phyloP scores from a whole-genome alignment of 345 rosid genomes.

The Salix exigua region DNA sequence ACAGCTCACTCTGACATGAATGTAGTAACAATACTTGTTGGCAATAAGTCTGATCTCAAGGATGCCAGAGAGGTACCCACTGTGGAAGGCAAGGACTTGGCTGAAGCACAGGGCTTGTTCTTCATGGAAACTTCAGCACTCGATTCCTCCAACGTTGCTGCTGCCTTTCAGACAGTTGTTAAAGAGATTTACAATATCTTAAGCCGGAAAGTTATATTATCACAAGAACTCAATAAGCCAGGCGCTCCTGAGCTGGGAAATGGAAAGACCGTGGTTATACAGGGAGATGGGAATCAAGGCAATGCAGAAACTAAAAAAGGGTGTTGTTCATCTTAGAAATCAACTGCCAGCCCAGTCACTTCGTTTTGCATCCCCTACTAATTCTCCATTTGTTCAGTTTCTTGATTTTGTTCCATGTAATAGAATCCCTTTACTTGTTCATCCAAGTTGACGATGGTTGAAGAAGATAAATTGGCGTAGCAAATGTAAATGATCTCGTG shows the following conservation, averaged over 20 bases:
- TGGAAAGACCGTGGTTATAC: conserved; percentile 69
- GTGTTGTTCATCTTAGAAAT: conserved; percentile 50
- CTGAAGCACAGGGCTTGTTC: conserved; percentile 84
- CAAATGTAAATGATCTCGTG: conserved; percentile 19
- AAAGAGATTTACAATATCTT: conserved; percentile 84
- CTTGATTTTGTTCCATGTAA: conserved; percentile 19
- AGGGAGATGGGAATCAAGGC: conserved; percentile 29
- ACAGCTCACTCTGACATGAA: conserved; percentile 99
- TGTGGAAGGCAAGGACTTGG: conserved; percentile 78
- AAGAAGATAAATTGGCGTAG: conserved; percentile 19
- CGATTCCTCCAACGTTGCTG: conserved; percentile 79
- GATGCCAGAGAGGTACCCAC: conserved; percentile 88
- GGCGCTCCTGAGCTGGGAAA: conserved; percentile 54
- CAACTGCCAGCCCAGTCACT: not conserved
- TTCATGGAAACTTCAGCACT: conserved; percentile 96
- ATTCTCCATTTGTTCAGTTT: conserved; percentile 26
- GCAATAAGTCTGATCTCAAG: conserved; percentile 88
- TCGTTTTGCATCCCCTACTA: conserved; percentile 6
- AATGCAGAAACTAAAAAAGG: conserved; percentile 38
- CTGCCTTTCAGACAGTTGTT: conserved; percentile 94
- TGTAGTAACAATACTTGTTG: conserved; percentile 85
- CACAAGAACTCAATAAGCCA: conserved; percentile 67
- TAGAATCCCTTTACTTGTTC: conserved; percentile 8
- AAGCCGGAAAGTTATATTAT: conserved; percentile 82
- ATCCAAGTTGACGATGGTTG: conserved; percentile 12